Evolutionary conservation across 164 flowering plant genomes (phyloP).

Genomic region (Aristolochia contorta): DNA sequence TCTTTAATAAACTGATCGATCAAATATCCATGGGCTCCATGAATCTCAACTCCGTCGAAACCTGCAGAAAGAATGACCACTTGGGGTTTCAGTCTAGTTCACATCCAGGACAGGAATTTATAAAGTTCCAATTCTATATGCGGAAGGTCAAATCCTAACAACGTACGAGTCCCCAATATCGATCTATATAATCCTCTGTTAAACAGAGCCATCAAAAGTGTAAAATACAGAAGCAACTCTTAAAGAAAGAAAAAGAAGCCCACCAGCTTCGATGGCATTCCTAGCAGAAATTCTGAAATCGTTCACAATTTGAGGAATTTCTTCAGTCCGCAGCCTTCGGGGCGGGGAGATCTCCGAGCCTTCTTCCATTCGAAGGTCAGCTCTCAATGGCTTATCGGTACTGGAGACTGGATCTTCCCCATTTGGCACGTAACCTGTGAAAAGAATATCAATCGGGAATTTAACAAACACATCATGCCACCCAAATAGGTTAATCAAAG

Average conservation of each 20-base stretch:
- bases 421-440: constrained; percentile 28
- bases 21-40: constrained; percentile 54
- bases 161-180: too few species aligned
- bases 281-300: constrained; percentile 29
- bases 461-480: too few species aligned
- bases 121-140: too few species aligned
- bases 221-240: background rate
- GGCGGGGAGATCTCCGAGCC: constrained; percentile 21
- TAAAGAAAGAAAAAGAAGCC: background rate
- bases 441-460: too few species aligned
- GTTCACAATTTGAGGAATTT: constrained; percentile 28
- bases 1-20: constrained; percentile 62
- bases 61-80: constrained; percentile 8
- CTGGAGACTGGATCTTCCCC: constrained; percentile 38
- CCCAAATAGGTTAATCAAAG: background rate
- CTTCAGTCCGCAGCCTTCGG: constrained; percentile 21
- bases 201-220: too few species aligned
- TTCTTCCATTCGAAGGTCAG: constrained; percentile 20
- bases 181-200: too few species aligned
- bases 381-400: constrained; percentile 16
- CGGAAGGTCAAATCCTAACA: too few species aligned
- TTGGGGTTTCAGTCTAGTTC: too few species aligned
- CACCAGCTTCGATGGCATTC: constrained; percentile 32
- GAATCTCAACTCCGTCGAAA: constrained; percentile 50
- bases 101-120: too few species aligned